Conservation (phyloP, 2,329 filamentous ascomycete genomes). For the Cladosporium sp. region DNA sequence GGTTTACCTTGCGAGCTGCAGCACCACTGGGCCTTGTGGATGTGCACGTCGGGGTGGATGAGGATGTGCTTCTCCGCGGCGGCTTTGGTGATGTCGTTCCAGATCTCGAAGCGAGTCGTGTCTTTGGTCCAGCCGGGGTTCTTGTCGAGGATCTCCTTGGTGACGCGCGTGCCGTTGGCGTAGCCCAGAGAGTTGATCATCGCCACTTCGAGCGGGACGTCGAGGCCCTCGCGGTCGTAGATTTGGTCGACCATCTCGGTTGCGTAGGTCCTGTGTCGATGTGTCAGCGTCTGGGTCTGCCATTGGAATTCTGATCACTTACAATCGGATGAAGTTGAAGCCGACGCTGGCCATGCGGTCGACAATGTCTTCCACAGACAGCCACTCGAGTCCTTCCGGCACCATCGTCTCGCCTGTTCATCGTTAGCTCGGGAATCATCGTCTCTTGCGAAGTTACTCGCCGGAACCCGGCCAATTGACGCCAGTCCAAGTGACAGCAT, state of each 20-base stretch:
- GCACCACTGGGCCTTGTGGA: constrained; percentile 55
- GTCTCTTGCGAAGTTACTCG: background rate
- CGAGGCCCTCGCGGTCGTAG: constrained; percentile 33
- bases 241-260: constrained; percentile 40
- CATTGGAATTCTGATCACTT: background rate
- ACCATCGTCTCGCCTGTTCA: constrained; percentile 26
- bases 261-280: constrained; percentile 30
- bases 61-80: constrained; percentile 43
- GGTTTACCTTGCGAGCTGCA: constrained; percentile 36
- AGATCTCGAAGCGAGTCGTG: constrained; percentile 36
- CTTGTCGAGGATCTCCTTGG: constrained; percentile 30
- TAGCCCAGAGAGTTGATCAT: constrained; percentile 35
- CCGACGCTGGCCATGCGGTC: constrained; percentile 27
- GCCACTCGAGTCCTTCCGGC: constrained; percentile 30
- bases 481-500: constrained; percentile 26
- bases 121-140: constrained; percentile 34
- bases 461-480: constrained; percentile 30
- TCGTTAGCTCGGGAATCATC: background rate
- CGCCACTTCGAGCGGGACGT: constrained; percentile 35
- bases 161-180: constrained; percentile 36
- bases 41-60: constrained; percentile 56
- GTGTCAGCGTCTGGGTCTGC: background rate
- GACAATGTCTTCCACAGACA: constrained; percentile 24
- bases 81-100: constrained; percentile 22
- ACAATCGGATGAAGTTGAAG: constrained; percentile 31